Evolutionary conservation across 208 protist genomes (phyloP), one percentile per base, ranked within the genome.

Genomic region (Naegleria gruberi): DNA sequence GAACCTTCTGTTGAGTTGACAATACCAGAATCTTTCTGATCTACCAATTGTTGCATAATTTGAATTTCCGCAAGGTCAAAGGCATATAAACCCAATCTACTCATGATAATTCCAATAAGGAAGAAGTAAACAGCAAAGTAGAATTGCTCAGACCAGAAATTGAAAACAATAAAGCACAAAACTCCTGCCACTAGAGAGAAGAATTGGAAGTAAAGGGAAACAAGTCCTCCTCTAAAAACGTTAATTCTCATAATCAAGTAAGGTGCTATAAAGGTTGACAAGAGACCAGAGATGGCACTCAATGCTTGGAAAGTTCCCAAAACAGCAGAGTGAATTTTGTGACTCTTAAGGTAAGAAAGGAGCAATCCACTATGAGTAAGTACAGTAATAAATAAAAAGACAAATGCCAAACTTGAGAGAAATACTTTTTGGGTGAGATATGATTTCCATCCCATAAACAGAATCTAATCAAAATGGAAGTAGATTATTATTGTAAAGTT

Each of bases 41-140:
- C n/a, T 1, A 83, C 37, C 1, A 17, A 83, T 44, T 41, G 8
- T 83, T 83, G 77, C 77, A 83, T 83, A 10, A 83, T 44, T 44
- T 83, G 77, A 83, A 83, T 83, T 44, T 83, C 77, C 1, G 77
- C 77, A 26, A 83, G 26, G 44, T 83, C 77, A 83, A 83, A 83
- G 3, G 77, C 8, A 83, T 83, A 83, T 26, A 83, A 44, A 26
- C 77, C 77, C 12, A 83, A 43, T 83, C 77, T 83, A 26, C 40
- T 44, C 0, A 83, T 17, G 0, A 83, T 37, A 43, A 83, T 43
- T 17, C 40, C 12, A 44, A 41, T 44, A 41, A 83, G n/a, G n/a
- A 83, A 83, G 0, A 83, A 19, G 26, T 44, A 44, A 26, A 83
- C 37, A 23, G 65, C 65, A 77, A 77, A 77, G 0, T 7, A 77